Evolutionary conservation across 108 stramenopile genomes (phyloP).

Genomic region (Nitzschia inconspicua): DNA sequence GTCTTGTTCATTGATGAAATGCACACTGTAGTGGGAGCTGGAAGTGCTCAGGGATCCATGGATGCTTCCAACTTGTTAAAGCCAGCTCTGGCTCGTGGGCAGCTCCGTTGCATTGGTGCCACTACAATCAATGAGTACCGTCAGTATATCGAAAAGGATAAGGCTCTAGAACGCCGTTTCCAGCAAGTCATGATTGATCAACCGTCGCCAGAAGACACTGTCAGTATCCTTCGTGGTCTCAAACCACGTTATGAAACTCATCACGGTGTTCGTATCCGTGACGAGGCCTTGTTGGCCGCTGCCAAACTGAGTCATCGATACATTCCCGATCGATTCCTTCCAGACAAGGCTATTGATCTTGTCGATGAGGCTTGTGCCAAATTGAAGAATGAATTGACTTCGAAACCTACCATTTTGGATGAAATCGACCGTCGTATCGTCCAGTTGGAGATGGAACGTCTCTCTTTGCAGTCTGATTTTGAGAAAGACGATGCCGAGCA

Average conservation of each 20-base stretch:
- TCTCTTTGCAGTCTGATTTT: slow-evolving; percentile 79
- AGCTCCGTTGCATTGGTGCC: slow-evolving; percentile 96
- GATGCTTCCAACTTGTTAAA: slow-evolving; percentile 98
- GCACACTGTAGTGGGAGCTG: slow-evolving; percentile 98
- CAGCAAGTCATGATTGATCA: slow-evolving; percentile 97
- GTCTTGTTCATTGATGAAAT: slow-evolving; percentile 99
- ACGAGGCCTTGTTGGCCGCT: slow-evolving; percentile 95
- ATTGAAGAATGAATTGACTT: slow-evolving; percentile 84
- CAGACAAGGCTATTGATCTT: slow-evolving; percentile 93
- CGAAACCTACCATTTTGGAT: slow-evolving; percentile 79
- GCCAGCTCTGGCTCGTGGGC: slow-evolving; percentile 95
- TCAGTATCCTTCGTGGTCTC: slow-evolving; percentile 95
- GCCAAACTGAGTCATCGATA: slow-evolving; percentile 95
- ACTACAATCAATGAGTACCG: slow-evolving; percentile 98
- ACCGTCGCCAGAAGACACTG: slow-evolving; percentile 96
- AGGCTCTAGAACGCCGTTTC: slow-evolving; percentile 97
- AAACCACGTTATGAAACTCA: slow-evolving; percentile 96
- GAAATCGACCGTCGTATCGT: slow-evolving; percentile 94
- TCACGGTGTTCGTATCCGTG: slow-evolving; percentile 96
- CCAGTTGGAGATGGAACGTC: slow-evolving; percentile 94
- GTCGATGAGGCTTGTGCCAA: slow-evolving; percentile 98
- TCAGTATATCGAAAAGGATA: slow-evolving; percentile 96
- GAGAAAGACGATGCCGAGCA: slow-evolving; percentile 40
- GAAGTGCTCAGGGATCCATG: slow-evolving; percentile 88
- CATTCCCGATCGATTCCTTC: slow-evolving; percentile 87